Percentiles rank a stretch among this genome's conserved stretches.
Evolutionary conservation across 1,139 yeast species (phyloP).

Genomic region (Pichia sp.): DNA sequence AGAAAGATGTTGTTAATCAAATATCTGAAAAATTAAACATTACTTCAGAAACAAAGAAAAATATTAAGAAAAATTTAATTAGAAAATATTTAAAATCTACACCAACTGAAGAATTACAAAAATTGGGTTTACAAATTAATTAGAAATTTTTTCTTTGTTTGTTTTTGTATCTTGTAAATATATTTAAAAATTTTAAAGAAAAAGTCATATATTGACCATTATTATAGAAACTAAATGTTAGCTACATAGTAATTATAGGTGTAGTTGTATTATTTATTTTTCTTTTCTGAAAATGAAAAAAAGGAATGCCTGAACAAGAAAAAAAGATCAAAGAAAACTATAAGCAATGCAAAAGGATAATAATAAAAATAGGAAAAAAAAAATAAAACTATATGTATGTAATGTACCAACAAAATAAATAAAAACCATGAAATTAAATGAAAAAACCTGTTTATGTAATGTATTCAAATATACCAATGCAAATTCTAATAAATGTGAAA

Average conservation of each 20-base stretch:
- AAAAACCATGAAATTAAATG: not conserved
- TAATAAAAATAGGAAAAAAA: not conserved
- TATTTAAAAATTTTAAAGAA: not conserved
- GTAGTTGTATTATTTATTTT: not conserved
- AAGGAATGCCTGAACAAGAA: not conserved
- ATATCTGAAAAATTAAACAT: conserved; percentile 19
- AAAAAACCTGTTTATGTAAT: not conserved
- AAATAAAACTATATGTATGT: not conserved
- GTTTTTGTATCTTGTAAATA: not conserved
- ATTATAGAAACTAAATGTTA: too few species aligned
- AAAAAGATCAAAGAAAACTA: not conserved
- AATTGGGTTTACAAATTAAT: conserved; percentile 21
- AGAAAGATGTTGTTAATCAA: conserved; percentile 10
- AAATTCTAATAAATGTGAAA: not conserved
- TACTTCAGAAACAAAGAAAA: conserved; percentile 33
- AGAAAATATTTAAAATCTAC: conserved; percentile 39
- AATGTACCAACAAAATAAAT: not conserved
- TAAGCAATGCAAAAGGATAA: not conserved
- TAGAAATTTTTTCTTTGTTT: not conserved
- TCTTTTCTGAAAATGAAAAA: not conserved
- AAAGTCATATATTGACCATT: not conserved
- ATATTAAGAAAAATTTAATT: conserved; percentile 46
- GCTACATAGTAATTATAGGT: not conserved
- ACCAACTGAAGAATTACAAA: conserved; percentile 21
- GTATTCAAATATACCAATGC: not conserved